Percentiles rank a stretch among this genome's conserved stretches.
phyloP scores from a whole-genome alignment of 2,329 filamentous ascomycete species.

The Hirsutella minnesotensis region DNA sequence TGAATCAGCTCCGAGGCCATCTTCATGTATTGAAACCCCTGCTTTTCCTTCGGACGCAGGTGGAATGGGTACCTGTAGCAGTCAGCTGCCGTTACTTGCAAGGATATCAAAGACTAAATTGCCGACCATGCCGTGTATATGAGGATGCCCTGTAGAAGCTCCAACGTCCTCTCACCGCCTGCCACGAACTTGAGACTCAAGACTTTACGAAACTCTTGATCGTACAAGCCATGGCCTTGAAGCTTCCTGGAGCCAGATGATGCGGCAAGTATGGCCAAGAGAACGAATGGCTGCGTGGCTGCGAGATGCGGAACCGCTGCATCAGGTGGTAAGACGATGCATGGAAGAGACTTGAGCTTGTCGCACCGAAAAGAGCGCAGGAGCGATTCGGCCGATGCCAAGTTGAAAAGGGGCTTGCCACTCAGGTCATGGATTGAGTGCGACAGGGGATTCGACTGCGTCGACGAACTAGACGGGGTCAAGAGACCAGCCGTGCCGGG shows the following conservation, averaged over 20 bases:
- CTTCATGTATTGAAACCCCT: constrained; percentile 36
- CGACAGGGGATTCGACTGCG: constrained; percentile 14
- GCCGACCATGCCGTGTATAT: constrained; percentile 45
- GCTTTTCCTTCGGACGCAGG: constrained; percentile 37
- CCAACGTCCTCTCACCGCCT: constrained; percentile 42
- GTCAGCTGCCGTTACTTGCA: not conserved
- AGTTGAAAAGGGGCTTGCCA: constrained; percentile 41
- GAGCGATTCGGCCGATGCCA: constrained; percentile 36
- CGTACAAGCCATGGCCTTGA: constrained; percentile 41
- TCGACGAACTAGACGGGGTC: constrained; percentile 15
- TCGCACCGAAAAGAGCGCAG: constrained; percentile 26
- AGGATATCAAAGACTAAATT: not conserved
- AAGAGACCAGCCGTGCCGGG: constrained; percentile 10
- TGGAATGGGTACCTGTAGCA: constrained; percentile 41
- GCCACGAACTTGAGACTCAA: constrained; percentile 45
- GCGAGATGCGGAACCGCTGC: constrained; percentile 32
- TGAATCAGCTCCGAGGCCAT: constrained; percentile 38
- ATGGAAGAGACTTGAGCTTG: constrained; percentile 33
- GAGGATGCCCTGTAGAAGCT: constrained; percentile 43
- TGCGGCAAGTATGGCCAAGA: constrained; percentile 41
- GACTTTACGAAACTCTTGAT: constrained; percentile 45
- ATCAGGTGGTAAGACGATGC: constrained; percentile 26
- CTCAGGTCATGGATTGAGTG: constrained; percentile 26
- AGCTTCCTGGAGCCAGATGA: constrained; percentile 35
- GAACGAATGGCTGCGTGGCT: constrained; percentile 35